Evolutionary conservation across 2,329 filamentous ascomycete species (phyloP), one percentile per base, ranked within the genome.

Genomic region (Fusarium sp.): DNA sequence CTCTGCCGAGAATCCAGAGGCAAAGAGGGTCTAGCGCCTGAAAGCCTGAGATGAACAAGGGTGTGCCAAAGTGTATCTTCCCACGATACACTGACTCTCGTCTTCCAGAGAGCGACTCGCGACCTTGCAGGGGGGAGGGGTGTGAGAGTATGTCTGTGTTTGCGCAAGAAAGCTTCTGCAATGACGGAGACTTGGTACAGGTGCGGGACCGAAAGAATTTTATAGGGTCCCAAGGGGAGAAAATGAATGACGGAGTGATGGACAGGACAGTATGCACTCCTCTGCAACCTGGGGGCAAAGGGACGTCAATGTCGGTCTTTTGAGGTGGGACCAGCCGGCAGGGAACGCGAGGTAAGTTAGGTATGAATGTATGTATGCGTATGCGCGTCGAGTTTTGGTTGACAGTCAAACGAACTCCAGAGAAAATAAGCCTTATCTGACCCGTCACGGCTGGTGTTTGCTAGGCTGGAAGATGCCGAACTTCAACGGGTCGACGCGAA

Each of bases 21-120:
- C 76, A 68, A 78, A 79, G 68, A 73, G 71, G 78, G 78, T 71
- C 72, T 79, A 80, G 78, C 77, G 78, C 72, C 70, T 68, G 68
- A 74, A 72, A 74, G 59, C 59, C 66, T 65, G 71, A 74, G 76
- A 75, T 74, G 73, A 58, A 55, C 54, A 59, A 68, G 69, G 74
- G 71, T 68, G 71, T 74, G 68, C 56, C 57, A 74, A 75, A 75
- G 69, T 71, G 65, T 75, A 72, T 75, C 69, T 69, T 58, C 58
- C 60, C 50, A 66, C 69, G 67, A 74, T 68, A 72, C 61, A 73
- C 71, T 75, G 73, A 75, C 73, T 75, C 73, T 75, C 70, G 71
- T 70, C 73, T 64, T 66, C 43, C 62, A 72, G 61, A 69, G 68
- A 72, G 69, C 69, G 73, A 75, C 64, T 75, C 72, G 65, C 63